Evolutionary conservation across 805 yeast genomes (phyloP).

Genomic region (Cyberlindnera nakhonratchasimensis): DNA sequence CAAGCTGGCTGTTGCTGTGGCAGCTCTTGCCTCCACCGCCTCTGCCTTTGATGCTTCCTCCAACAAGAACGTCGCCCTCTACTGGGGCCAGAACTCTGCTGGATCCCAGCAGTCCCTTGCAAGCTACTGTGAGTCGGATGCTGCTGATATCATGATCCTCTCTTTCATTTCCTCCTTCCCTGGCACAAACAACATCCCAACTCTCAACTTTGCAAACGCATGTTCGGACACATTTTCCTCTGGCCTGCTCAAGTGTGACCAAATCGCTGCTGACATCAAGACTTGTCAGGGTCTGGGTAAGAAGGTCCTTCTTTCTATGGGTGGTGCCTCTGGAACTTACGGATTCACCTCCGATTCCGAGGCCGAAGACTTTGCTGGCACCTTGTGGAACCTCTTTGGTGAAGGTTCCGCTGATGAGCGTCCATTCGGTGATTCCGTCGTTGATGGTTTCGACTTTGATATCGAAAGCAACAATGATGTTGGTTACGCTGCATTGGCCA

Average conservation of each 20-base stretch:
- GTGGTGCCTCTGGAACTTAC: constrained; percentile 75
- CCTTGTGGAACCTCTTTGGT: constrained; percentile 62
- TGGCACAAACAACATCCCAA: constrained; percentile 27
- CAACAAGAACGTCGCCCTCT: constrained; percentile 63
- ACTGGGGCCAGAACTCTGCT: constrained; percentile 89
- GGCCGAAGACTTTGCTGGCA: constrained; percentile 58
- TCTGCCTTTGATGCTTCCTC: constrained; percentile 36
- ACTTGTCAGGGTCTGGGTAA: constrained; percentile 82
- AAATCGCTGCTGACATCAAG: constrained; percentile 67
- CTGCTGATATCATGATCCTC: constrained; percentile 67
- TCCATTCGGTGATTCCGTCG: constrained; percentile 65
- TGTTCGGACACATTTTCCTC: constrained; percentile 39
- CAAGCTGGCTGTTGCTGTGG: constrained; percentile 9
- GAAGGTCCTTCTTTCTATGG: constrained; percentile 70
- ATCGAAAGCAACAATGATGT: constrained; percentile 60
- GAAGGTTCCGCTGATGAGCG: constrained; percentile 55
- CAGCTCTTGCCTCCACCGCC: constrained; percentile 8
- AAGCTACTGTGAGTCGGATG: constrained; percentile 62
- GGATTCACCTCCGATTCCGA: constrained; percentile 83
- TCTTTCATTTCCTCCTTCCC: constrained; percentile 64
- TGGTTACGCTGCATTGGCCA: constrained; percentile 68
- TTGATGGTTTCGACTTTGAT: constrained; percentile 95
- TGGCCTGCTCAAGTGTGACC: constrained; percentile 42
- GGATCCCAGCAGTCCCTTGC: constrained; percentile 46
- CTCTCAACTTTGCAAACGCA: constrained; percentile 56